Conservation (phyloP, 2,329 filamentous ascomycete species). For the Aspergillus ruber region DNA sequence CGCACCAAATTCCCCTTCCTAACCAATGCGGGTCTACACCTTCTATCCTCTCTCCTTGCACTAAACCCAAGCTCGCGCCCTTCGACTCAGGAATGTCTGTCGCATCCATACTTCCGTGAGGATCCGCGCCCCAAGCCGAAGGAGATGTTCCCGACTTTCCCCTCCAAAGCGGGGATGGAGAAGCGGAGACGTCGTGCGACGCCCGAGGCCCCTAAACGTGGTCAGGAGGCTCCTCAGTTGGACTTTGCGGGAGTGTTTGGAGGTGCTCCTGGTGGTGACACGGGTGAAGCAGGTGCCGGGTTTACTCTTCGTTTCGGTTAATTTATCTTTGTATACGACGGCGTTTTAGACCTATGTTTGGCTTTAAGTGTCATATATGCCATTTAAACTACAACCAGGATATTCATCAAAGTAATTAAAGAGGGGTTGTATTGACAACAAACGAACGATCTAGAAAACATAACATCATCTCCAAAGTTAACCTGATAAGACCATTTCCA, state of each 20-base stretch:
- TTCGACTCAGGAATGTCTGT: slow-evolving; percentile 64
- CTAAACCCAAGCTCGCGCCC: slow-evolving; percentile 69
- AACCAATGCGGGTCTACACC: slow-evolving; percentile 63
- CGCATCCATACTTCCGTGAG: slow-evolving; percentile 79
- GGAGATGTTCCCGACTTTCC: slow-evolving; percentile 94
- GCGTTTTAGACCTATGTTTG: background rate
- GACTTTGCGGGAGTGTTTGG: slow-evolving; percentile 70
- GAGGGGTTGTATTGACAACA: background rate
- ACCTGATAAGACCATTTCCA: background rate
- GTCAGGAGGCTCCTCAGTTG: slow-evolving; percentile 57
- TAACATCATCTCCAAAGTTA: background rate
- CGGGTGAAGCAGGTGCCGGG: slow-evolving; percentile 56
- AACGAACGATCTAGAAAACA: background rate
- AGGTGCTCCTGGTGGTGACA: slow-evolving; percentile 58
- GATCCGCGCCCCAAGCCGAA: slow-evolving; percentile 84
- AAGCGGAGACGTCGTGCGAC: slow-evolving; percentile 64
- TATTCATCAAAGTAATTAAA: too few relatives aligned
- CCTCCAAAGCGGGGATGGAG: slow-evolving; percentile 90
- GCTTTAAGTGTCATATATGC: background rate
- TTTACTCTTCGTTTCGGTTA: slow-evolving; percentile 52
- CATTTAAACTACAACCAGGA: background rate
- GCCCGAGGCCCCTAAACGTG: slow-evolving; percentile 76
- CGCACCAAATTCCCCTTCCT: slow-evolving; percentile 75
- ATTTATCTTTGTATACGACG: slow-evolving; percentile 11
- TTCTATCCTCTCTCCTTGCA: slow-evolving; percentile 65